Evolutionary conservation across 805 yeast species (phyloP).

Genomic region (Myxozyma sirexii): DNA sequence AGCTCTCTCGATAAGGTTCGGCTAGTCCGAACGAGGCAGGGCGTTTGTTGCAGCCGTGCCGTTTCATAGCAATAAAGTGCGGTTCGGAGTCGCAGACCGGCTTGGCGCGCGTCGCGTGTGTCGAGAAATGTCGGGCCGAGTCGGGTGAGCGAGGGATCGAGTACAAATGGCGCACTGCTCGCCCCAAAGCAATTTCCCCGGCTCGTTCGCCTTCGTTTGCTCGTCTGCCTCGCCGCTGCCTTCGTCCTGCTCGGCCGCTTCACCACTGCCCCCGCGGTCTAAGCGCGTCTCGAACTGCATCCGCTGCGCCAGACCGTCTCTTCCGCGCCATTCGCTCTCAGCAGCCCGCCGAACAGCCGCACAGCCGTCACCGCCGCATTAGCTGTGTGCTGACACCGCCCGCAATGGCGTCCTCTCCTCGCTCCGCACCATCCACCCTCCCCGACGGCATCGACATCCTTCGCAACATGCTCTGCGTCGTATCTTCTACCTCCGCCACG

Average conservation of each 20-base stretch:
- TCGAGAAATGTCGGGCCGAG: not conserved
- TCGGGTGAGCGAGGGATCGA: not conserved
- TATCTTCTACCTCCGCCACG: not conserved
- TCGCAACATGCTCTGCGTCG: constrained; percentile 12
- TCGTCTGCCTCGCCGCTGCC: no score
- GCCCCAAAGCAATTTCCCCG: not conserved
- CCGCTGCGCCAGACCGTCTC: no score
- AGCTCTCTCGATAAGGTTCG: not conserved
- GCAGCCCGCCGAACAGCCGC: no score
- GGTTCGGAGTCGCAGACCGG: not conserved
- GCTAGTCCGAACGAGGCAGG: not conserved
- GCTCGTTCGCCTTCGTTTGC: not conserved
- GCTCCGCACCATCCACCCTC: not conserved
- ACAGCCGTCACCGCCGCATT: no score
- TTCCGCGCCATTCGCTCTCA: no score
- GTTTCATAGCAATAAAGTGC: not conserved
- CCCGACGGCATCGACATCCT: constrained; percentile 13
- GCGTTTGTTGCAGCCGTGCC: not conserved
- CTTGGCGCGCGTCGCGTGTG: constrained; percentile 9
- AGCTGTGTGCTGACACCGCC: no score
- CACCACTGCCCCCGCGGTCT: no score
- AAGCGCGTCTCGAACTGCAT: no score
- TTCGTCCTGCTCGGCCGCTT: no score
- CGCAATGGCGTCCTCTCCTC: not conserved
- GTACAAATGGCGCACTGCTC: not conserved